Conservation (phyloP, 2,329 filamentous ascomycete genomes). For the Laburnicola sp. region DNA sequence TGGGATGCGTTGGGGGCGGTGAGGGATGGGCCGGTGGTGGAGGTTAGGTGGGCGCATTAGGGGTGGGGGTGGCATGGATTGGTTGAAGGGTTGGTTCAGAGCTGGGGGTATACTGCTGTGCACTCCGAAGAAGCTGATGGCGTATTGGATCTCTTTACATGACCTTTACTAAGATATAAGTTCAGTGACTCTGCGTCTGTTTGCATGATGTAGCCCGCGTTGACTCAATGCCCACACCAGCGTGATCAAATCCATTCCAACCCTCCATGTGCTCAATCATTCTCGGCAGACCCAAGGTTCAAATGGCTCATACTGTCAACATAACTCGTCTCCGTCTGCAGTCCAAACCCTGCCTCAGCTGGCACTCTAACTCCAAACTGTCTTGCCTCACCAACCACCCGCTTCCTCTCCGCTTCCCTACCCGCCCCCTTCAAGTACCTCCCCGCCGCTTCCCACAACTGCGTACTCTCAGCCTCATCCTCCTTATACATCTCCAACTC, state of each 20-base stretch:
- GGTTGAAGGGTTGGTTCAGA: too few species aligned
- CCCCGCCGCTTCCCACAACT: slow-evolving; percentile 19
- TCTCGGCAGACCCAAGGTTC: slow-evolving; percentile 11
- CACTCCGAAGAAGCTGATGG: too few species aligned
- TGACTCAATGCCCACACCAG: too few species aligned
- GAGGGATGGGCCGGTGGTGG: slow-evolving; percentile 69
- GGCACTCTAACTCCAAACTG: slow-evolving; percentile 15
- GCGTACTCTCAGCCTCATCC: slow-evolving; percentile 41
- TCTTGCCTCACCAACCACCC: slow-evolving; percentile 16
- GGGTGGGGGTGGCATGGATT: too few species aligned
- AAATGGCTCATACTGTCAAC: slow-evolving; percentile 20
- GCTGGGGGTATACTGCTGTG: too few species aligned
- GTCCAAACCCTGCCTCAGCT: slow-evolving; percentile 3
- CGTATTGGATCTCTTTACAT: too few species aligned
- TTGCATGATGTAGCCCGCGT: too few species aligned
- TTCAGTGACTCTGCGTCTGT: too few species aligned
- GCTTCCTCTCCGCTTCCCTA: slow-evolving; percentile 11
- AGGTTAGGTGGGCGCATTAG: slow-evolving; percentile 42
- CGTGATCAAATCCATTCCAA: too few species aligned
- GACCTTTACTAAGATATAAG: too few species aligned
- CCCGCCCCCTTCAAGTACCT: slow-evolving; percentile 17
- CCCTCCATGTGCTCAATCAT: too few species aligned
- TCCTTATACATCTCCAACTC: slow-evolving; percentile 43
- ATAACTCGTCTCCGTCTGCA: slow-evolving; percentile 8
- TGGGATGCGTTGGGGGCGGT: slow-evolving; percentile 70